Conservation (phyloP, 1,139 yeast species). For the Hanseniaspora uvarum region DNA sequence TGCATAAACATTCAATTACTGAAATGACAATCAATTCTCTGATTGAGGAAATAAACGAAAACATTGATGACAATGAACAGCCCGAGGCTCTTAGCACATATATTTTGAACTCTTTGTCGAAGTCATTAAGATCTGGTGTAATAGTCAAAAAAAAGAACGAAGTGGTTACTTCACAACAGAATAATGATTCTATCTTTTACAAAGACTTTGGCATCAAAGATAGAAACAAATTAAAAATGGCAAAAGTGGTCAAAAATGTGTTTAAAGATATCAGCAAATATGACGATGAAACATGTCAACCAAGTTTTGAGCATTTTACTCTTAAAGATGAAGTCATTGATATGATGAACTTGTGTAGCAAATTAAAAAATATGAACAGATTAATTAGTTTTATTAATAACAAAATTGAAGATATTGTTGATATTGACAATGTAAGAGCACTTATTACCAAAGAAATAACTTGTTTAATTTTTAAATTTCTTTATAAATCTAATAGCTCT, state of each 20-base stretch:
- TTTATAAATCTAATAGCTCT: background rate
- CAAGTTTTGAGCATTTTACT: background rate
- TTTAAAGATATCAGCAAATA: background rate
- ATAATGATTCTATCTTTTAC: background rate
- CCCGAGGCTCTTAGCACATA: background rate
- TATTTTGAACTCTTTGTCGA: background rate
- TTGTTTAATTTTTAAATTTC: background rate
- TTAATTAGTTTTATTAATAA: background rate
- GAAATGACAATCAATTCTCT: conserved; percentile 7
- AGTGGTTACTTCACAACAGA: background rate
- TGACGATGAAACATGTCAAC: background rate
- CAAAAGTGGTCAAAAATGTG: background rate
- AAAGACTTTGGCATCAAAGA: background rate
- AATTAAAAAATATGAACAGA: background rate
- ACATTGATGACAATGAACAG: background rate
- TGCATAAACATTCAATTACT: background rate
- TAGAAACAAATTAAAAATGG: background rate
- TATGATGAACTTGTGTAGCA: background rate
- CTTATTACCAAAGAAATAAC: background rate
- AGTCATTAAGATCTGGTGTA: background rate
- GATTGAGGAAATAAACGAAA: background rate
- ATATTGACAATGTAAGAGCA: background rate
- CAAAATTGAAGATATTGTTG: background rate
- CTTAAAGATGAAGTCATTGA: background rate
- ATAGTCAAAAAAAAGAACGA: background rate